Conservation (phyloP, 495 filamentous ascomycete genomes). For the Penicillium antarcticum region DNA sequence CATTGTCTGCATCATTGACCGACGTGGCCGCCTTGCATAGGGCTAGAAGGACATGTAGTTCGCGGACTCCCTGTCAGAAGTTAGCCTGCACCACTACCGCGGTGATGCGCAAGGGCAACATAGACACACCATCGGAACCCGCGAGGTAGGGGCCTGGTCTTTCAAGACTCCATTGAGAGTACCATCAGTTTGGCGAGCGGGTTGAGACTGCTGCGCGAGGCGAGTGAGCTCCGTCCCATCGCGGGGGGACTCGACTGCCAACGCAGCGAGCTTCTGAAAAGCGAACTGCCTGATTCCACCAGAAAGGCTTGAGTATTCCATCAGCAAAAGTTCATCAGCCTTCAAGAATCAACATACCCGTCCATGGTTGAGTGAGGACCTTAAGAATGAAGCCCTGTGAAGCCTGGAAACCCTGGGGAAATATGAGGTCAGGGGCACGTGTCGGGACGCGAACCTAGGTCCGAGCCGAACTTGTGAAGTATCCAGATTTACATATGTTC, state of each 20-base stretch:
- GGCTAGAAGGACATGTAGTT: constrained; percentile 85
- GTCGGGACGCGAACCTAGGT: constrained; percentile 16
- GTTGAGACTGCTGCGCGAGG: constrained; percentile 54
- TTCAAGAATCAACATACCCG: constrained; percentile 13
- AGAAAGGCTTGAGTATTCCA: constrained; percentile 24
- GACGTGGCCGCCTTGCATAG: constrained; percentile 82
- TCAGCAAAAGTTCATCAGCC: neutral
- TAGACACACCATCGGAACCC: constrained; percentile 49
- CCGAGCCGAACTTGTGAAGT: neutral
- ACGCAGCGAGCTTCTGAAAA: constrained; percentile 66
- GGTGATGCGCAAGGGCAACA: neutral
- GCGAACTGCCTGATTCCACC: constrained; percentile 58
- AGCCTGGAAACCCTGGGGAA: constrained; percentile 3
- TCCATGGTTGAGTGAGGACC: constrained; percentile 15
- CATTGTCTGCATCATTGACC: constrained; percentile 62
- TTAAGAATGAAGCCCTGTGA: neutral
- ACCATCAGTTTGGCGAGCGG: constrained; percentile 29
- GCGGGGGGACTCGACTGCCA: constrained; percentile 53
- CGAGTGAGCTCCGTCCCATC: constrained; percentile 62
- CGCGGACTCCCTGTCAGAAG: constrained; percentile 57
- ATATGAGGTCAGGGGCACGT: constrained; percentile 16
- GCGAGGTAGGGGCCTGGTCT: constrained; percentile 39
- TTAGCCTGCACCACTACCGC: constrained; percentile 20
- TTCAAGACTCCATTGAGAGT: constrained; percentile 35
- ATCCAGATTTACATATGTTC: neutral